These are phyloP conservation scores for Magnaporthiopsis incrustans DNA, from an alignment of 2,329 filamentous ascomycete genomes.

Conservation along the genomic window DNA sequence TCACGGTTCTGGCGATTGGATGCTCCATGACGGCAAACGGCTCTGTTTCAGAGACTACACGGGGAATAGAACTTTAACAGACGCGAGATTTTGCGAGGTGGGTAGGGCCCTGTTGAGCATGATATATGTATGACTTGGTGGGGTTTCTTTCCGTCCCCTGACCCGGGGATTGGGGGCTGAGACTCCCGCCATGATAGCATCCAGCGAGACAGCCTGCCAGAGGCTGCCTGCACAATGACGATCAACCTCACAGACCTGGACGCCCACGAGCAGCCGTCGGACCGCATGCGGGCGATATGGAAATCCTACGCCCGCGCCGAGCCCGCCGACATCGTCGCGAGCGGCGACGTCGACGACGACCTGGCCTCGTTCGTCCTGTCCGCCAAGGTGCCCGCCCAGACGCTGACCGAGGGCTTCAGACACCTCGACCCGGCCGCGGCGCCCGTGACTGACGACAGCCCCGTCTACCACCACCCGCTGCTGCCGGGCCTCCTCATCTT, in stretches of 20 bases:
- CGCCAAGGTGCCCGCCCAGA: conserved; percentile 32
- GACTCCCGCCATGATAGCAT: too few relatives aligned
- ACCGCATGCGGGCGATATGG: conserved; percentile 61
- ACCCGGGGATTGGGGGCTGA: too few relatives aligned
- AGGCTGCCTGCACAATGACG: conserved; percentile 23
- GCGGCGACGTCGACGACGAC: conserved; percentile 54
- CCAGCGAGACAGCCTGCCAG: too few relatives aligned
- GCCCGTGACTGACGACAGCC: conserved; percentile 27
- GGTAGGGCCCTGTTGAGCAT: background rate
- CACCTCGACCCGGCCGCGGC: conserved; percentile 26
- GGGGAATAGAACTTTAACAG: background rate
- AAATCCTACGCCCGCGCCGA: conserved; percentile 64
- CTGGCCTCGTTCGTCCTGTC: conserved; percentile 36
- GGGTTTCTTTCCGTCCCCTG: too few relatives aligned
- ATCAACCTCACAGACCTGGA: conserved; percentile 49
- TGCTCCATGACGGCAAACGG: background rate
- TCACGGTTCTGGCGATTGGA: background rate
- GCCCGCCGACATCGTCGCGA: conserved; percentile 38
- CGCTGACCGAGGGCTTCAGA: conserved; percentile 34
- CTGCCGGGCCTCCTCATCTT: conserved; percentile 73
- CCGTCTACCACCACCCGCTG: conserved; percentile 55
- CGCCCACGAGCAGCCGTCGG: conserved; percentile 70
- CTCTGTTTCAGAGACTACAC: background rate
- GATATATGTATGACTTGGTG: background rate
- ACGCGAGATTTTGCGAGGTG: background rate